Evolutionary conservation across 1,284 basidiomycete species (phyloP).

Genomic region (Malassezia furfur): DNA sequence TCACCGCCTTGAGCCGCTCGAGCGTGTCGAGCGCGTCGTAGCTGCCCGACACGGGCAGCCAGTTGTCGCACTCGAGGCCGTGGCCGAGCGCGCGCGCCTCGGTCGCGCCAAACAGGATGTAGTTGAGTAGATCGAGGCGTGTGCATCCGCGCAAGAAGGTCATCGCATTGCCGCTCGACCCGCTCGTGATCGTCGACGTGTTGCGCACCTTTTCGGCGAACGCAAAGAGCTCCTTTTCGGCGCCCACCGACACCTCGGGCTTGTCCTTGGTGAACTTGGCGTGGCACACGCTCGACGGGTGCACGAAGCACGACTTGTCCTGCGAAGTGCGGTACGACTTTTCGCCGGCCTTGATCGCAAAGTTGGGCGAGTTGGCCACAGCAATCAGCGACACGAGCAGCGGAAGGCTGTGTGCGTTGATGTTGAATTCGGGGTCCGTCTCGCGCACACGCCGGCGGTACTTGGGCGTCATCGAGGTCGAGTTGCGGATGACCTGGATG

Average conservation of each 20-base stretch:
- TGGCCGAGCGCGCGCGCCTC: conserved; percentile 54
- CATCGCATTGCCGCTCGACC: conserved; percentile 52
- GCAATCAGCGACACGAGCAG: conserved; percentile 78
- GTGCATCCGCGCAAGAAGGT: conserved; percentile 60
- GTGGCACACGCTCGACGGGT: conserved; percentile 77
- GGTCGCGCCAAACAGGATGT: conserved; percentile 84
- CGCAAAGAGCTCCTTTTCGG: conserved; percentile 65
- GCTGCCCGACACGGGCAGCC: conserved; percentile 72
- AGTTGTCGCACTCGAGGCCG: conserved; percentile 66
- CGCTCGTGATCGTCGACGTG: conserved; percentile 53
- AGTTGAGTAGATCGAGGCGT: conserved; percentile 76
- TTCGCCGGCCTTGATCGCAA: conserved; percentile 70
- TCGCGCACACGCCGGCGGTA: conserved; percentile 24
- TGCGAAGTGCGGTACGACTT: conserved; percentile 66
- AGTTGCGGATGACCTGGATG: conserved; percentile 29
- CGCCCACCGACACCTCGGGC: conserved; percentile 43
- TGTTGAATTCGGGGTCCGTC: conserved; percentile 52
- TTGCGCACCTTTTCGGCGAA: conserved; percentile 79
- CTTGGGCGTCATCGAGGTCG: conserved; percentile 11
- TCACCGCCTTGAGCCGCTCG: conserved; percentile 67
- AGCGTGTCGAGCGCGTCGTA: conserved; percentile 71
- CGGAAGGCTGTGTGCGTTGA: conserved; percentile 65
- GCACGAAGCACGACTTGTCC: conserved; percentile 78
- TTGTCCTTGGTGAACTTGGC: conserved; percentile 56
- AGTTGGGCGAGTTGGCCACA: conserved; percentile 83